Percentiles rank a stretch among this genome's conserved stretches.
phyloP scores from a whole-genome alignment of 1,284 basidiomycete genomes.

The Boletus sp. region DNA sequence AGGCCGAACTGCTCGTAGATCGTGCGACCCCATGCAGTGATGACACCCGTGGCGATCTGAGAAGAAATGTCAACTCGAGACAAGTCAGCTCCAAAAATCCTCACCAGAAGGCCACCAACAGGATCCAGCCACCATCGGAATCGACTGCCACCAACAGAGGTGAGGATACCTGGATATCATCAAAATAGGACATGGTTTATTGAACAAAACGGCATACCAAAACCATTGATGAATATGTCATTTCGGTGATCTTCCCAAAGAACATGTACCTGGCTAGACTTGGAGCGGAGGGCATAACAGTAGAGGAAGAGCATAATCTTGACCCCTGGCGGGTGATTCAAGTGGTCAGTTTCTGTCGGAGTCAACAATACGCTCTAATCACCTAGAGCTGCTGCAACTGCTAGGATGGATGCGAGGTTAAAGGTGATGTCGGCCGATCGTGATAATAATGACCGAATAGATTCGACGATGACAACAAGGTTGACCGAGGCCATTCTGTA shows the following conservation, averaged over 20 bases:
- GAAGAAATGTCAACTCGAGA: conserved; percentile 7
- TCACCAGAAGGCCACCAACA: conserved; percentile 71
- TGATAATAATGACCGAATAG: conserved; percentile 65
- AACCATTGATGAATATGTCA: conserved; percentile 80
- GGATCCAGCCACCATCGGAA: conserved; percentile 85
- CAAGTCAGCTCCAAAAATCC: conserved; percentile 24
- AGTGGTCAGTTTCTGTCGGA: neutral
- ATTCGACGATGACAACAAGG: conserved; percentile 82
- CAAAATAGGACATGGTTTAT: neutral
- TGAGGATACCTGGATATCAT: conserved; percentile 65
- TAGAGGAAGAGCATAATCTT: conserved; percentile 88
- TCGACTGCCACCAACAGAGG: conserved; percentile 88
- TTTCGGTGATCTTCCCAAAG: conserved; percentile 96
- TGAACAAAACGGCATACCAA: conserved; percentile 44
- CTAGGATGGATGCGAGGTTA: conserved; percentile 77
- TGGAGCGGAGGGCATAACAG: conserved; percentile 73
- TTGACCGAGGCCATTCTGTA: conserved; percentile 82
- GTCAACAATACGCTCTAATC: conserved; percentile 12
- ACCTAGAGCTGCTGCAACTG: conserved; percentile 82
- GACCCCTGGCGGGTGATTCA: conserved; percentile 47
- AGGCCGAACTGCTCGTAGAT: conserved; percentile 81
- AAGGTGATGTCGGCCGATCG: conserved; percentile 63
- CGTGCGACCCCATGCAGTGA: conserved; percentile 76
- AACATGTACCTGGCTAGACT: conserved; percentile 87
- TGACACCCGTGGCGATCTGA: conserved; percentile 77